Evolutionary conservation across 257 asterid species (phyloP).

Genomic region (Nicotiana paniculata): DNA sequence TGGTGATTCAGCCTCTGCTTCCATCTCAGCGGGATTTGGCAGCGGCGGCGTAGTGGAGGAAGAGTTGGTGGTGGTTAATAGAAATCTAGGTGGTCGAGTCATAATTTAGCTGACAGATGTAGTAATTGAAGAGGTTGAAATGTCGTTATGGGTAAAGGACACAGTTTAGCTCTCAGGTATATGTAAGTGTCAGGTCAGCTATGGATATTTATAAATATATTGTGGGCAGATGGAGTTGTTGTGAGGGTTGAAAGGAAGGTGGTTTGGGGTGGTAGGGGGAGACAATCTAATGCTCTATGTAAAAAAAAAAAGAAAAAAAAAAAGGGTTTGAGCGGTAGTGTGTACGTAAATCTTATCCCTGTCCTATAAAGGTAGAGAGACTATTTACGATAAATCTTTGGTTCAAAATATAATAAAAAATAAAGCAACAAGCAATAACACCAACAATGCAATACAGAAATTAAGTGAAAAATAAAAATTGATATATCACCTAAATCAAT

Average conservation of each 20-base stretch:
- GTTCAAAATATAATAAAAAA: too few species aligned
- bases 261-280: too few species aligned
- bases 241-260: background rate
- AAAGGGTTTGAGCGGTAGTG: too few species aligned
- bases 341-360: too few species aligned
- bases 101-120: background rate
- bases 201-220: background rate
- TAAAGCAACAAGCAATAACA: too few species aligned
- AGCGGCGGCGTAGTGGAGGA: constrained; percentile 1
- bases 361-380: too few species aligned
- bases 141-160: background rate
- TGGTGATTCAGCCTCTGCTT: constrained; percentile 7
- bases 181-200: background rate
- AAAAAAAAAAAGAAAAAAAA: too few species aligned
- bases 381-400: too few species aligned
- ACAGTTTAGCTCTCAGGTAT: background rate
- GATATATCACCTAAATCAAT: too few species aligned
- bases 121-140: background rate
- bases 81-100: constrained; percentile 11
- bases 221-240: background rate
- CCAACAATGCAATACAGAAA: too few species aligned
- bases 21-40: background rate
- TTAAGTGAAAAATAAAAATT: too few species aligned
- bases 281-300: too few species aligned
- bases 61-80: background rate